Evolutionary conservation across 192 early-diverging fungal genomes (phyloP).

Genomic region (Chytriomyces confervae): DNA sequence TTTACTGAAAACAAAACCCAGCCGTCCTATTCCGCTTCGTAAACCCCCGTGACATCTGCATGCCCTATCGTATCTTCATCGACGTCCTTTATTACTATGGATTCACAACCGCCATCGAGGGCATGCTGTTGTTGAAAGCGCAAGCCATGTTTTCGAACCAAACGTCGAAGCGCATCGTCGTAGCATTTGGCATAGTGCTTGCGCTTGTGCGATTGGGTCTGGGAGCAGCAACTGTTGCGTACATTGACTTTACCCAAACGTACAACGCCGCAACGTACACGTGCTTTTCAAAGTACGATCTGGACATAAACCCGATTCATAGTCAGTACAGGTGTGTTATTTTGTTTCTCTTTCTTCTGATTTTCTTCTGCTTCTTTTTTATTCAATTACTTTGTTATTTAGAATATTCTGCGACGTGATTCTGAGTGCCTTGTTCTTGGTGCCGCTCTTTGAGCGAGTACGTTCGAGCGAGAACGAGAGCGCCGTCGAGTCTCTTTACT

Average conservation of each 20-base stretch:
- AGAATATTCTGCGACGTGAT: background rate
- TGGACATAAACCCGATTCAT: background rate
- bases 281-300: slow-evolving; percentile 4
- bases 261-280: background rate
- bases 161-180: background rate
- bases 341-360: too few relatives aligned
- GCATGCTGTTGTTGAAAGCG: background rate
- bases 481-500: background rate
- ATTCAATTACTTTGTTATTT: background rate
- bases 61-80: background rate
- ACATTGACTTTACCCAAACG: background rate
- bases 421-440: slow-evolving; percentile 1
- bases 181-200: background rate
- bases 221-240: background rate
- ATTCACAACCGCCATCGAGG: background rate
- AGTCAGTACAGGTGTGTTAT: background rate
- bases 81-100: slow-evolving; percentile 1
- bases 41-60: background rate
- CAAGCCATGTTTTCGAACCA: background rate
- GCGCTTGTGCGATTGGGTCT: background rate
- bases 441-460: background rate
- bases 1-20: too few relatives aligned
- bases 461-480: background rate
- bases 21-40: background rate
- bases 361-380: background rate